phyloP scores from a whole-genome alignment of 148 eudicot genomes.

The Vaccinium myrtillus region DNA sequence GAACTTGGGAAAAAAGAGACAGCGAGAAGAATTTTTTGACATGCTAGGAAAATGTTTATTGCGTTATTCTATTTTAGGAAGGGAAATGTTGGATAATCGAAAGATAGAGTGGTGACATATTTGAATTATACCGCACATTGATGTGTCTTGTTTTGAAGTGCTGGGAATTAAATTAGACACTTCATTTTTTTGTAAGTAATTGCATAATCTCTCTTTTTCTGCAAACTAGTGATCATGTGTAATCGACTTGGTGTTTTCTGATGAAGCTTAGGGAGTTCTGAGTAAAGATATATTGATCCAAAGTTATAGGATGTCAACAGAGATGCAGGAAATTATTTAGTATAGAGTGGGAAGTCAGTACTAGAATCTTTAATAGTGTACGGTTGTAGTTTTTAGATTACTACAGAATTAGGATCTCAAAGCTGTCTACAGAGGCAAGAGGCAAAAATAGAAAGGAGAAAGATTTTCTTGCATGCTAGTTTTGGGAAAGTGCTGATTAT shows the following conservation, averaged over 20 bases:
- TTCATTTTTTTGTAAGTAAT: background rate
- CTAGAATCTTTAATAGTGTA: background rate
- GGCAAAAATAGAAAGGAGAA: background rate
- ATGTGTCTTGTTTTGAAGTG: background rate
- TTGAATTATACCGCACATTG: background rate
- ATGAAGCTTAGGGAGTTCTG: background rate
- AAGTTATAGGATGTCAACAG: background rate
- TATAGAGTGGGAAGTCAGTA: background rate
- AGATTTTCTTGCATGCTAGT: background rate
- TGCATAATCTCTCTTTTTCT: background rate
- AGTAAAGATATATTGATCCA: too few relatives aligned
- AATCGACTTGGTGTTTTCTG: background rate
- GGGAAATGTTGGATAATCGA: background rate
- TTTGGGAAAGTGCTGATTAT: conserved; percentile 7
- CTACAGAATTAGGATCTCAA: background rate
- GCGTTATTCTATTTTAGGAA: background rate
- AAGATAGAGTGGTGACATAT: background rate
- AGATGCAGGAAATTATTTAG: background rate
- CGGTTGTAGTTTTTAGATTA: background rate
- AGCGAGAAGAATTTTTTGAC: background rate
- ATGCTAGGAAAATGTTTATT: background rate
- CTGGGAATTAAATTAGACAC: background rate
- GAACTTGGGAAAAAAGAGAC: background rate
- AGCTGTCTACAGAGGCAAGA: background rate
- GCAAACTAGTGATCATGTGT: background rate